Conservation (phyloP, 1,139 yeast genomes). For the Lodderomyces margitis region DNA sequence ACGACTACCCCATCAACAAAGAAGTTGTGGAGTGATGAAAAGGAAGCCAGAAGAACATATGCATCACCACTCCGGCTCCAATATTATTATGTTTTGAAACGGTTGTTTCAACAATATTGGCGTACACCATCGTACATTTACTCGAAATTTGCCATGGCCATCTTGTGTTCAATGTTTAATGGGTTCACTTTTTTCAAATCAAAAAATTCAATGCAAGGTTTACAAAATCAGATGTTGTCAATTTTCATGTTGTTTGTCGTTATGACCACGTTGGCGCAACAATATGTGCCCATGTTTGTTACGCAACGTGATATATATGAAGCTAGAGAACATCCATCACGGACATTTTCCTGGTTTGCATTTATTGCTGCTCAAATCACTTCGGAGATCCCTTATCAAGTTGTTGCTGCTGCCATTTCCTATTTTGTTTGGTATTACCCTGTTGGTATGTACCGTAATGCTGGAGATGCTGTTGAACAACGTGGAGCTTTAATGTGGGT, state of each 20-base stretch:
- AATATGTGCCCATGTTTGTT: slow-evolving; percentile 36
- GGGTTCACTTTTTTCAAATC: slow-evolving; percentile 45
- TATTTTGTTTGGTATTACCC: slow-evolving; percentile 76
- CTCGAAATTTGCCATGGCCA: slow-evolving; percentile 38
- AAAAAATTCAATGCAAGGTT: slow-evolving; percentile 35
- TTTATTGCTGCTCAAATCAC: slow-evolving; percentile 60
- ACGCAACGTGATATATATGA: slow-evolving; percentile 36
- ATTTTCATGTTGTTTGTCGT: slow-evolving; percentile 52
- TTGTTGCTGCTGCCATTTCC: slow-evolving; percentile 60
- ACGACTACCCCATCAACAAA: slow-evolving; percentile 14
- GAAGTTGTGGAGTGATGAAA: slow-evolving; percentile 25
- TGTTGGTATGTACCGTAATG: slow-evolving; percentile 63
- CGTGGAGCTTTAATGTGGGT: slow-evolving; percentile 48
- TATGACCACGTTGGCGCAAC: slow-evolving; percentile 54
- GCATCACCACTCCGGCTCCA: slow-evolving; percentile 25
- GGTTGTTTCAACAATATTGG: slow-evolving; percentile 39
- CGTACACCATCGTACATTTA: slow-evolving; percentile 44
- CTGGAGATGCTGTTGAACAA: slow-evolving; percentile 30
- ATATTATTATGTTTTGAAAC: slow-evolving; percentile 21
- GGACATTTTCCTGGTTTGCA: slow-evolving; percentile 28
- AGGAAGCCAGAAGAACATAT: slow-evolving; percentile 21
- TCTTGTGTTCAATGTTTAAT: slow-evolving; percentile 42
- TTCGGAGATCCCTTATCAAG: slow-evolving; percentile 76
- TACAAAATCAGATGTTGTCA: slow-evolving; percentile 50
- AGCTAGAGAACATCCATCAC: slow-evolving; percentile 35